Conservation (phyloP, 1,139 yeast species). For the Saccharomycopsis crataegensis region DNA sequence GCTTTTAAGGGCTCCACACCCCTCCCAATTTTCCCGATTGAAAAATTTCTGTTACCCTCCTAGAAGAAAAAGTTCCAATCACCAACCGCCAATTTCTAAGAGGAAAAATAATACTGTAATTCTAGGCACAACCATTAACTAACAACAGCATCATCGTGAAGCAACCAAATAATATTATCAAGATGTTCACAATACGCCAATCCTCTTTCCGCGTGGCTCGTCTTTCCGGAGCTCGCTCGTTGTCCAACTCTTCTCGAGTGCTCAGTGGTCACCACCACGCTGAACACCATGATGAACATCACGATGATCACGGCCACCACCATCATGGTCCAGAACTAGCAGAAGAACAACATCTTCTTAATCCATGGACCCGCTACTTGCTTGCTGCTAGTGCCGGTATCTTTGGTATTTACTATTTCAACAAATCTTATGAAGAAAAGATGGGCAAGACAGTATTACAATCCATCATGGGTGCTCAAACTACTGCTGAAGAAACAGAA, state of each 20-base stretch:
- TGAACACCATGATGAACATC: slow-evolving; percentile 9
- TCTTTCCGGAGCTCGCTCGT: background rate
- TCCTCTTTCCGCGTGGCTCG: background rate
- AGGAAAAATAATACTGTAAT: too few relatives aligned
- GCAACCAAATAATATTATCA: background rate
- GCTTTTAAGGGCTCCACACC: too few relatives aligned
- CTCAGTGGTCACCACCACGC: slow-evolving; percentile 9
- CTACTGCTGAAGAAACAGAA: background rate
- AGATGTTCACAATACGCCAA: background rate
- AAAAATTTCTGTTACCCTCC: too few relatives aligned
- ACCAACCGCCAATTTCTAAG: too few relatives aligned
- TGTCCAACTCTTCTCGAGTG: slow-evolving; percentile 3
- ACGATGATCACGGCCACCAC: slow-evolving; percentile 12
- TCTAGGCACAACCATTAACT: too few relatives aligned
- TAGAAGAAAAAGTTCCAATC: too few relatives aligned
- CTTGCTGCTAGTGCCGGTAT: slow-evolving; percentile 6
- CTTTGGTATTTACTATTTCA: slow-evolving; percentile 9
- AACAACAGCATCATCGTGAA: too few relatives aligned
- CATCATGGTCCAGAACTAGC: slow-evolving; percentile 18
- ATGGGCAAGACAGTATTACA: slow-evolving; percentile 14
- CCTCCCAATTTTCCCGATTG: too few relatives aligned
- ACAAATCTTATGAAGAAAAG: slow-evolving; percentile 6
- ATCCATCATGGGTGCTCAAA: slow-evolving; percentile 6
- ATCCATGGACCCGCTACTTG: slow-evolving; percentile 10
- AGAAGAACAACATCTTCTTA: slow-evolving; percentile 7